A percentile compares a stretch with the other conserved stretches of the same genome.
These are phyloP conservation scores for Paraphaeosphaeria minitans DNA, from an alignment of 2,329 filamentous ascomycete genomes.

Conservation along the genomic window DNA sequence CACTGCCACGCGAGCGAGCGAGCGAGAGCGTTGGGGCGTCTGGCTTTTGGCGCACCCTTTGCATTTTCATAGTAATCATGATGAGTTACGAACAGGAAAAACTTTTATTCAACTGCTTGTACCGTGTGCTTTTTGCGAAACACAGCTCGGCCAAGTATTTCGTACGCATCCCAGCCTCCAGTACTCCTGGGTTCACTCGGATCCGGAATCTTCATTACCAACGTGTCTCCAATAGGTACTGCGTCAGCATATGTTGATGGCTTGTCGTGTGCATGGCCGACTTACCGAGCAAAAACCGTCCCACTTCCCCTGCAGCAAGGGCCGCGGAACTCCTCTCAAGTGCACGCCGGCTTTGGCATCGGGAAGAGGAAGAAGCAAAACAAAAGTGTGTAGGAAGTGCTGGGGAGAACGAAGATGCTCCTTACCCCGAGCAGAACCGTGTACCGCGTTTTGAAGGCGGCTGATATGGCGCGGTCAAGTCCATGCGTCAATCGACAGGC, in stretches of 20 bases:
- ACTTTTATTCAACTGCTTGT: neutral
- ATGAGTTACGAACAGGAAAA: neutral
- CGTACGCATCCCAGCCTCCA: slow-evolving; percentile 25
- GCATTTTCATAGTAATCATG: neutral
- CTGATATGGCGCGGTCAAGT: too few relatives aligned
- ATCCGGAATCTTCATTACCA: slow-evolving; percentile 50
- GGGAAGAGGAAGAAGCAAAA: too few relatives aligned
- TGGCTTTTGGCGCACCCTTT: neutral
- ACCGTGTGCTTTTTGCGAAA: neutral
- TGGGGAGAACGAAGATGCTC: too few relatives aligned
- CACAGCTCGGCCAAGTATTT: slow-evolving; percentile 40
- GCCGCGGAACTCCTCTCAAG: neutral
- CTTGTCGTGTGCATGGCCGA: too few relatives aligned
- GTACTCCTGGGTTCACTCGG: slow-evolving; percentile 48
- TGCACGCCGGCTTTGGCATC: too few relatives aligned
- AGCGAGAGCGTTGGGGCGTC: slow-evolving; percentile 3
- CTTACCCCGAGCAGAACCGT: too few relatives aligned
- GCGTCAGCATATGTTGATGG: too few relatives aligned
- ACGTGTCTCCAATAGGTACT: slow-evolving; percentile 50
- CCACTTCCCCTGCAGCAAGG: slow-evolving; percentile 40
- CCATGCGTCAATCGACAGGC: too few relatives aligned
- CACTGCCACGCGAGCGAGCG: neutral
- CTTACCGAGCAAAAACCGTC: too few relatives aligned
- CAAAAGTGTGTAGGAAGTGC: too few relatives aligned
- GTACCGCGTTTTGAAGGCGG: too few relatives aligned